Evolutionary conservation across 805 yeast species (phyloP), one percentile per base, ranked within the genome.

Genomic region (Candida railenensis): DNA sequence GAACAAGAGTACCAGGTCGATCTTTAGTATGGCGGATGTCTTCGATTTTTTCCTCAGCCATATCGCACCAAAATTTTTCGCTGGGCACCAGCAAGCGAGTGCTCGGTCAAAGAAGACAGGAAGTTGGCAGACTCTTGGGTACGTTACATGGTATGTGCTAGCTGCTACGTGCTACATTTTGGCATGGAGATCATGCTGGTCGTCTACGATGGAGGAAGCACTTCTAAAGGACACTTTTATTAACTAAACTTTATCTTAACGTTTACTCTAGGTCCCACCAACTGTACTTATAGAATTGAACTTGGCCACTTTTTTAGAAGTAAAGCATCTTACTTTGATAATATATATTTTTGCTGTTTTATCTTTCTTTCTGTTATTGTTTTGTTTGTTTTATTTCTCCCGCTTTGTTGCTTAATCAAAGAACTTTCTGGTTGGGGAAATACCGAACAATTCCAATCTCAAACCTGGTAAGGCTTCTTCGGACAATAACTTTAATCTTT

Each of bases 381-480:
- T 18, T 18, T 14, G 19, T 36, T 18, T 4, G 20, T 36, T 36
- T 36, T 36, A 15, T 9, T 36, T 36, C 14, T 36, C 21, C 18
- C 14, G 5, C 30, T 11, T 25, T 11, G 30, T 8, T n/a, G 5
- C 44, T 61, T 78, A 91, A 62, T 90, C 96, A 62, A 89, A 89
- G 79, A 88, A 92, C 76, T 88, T 89, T 80, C 98, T 88, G 46
- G 92, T 71, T 47, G 79, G 68, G 15, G 96, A 85, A 47, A 87
- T 82, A 51, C 96, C 96, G 63, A 90, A 94, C 62, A 92, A 73
- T 61, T 91, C 96, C 52, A 87, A 76, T 73, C 98, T 85, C 53
- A 94, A 83, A 46, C 91, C 95, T 42, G 99, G 99, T 55, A 94
- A 80, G 5, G 96, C 87, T 59, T 83, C 88, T 64, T 87, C 87